These are phyloP conservation scores for Penicillium sp. DNA, from an alignment of 2,329 filamentous ascomycete genomes.

Conservation along the genomic window DNA sequence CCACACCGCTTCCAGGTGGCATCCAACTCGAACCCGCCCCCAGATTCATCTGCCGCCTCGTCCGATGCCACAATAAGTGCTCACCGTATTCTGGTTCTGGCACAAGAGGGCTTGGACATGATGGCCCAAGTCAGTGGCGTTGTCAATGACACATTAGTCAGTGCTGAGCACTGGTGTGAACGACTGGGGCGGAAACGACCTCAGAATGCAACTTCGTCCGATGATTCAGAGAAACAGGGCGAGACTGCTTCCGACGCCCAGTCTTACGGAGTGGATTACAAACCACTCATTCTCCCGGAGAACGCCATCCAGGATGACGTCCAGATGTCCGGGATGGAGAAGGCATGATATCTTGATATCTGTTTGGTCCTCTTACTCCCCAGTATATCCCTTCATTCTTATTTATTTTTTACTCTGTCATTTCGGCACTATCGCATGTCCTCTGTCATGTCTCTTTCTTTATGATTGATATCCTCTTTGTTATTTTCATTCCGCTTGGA, in stretches of 20 bases:
- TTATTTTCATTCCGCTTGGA: slow-evolving; percentile 14
- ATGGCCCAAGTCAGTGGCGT: slow-evolving; percentile 87
- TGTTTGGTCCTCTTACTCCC: background rate
- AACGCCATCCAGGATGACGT: slow-evolving; percentile 29
- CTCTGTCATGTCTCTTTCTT: slow-evolving; percentile 16
- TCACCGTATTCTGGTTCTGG: slow-evolving; percentile 79
- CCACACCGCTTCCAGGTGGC: slow-evolving; percentile 81
- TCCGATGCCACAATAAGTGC: slow-evolving; percentile 60
- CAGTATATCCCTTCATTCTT: slow-evolving; percentile 3
- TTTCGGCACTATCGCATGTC: slow-evolving; percentile 5
- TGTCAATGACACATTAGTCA: slow-evolving; percentile 83
- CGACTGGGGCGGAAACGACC: slow-evolving; percentile 61
- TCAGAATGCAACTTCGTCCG: slow-evolving; percentile 25
- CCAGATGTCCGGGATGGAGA: slow-evolving; percentile 39
- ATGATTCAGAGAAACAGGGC: slow-evolving; percentile 23
- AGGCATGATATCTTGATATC: slow-evolving; percentile 28
- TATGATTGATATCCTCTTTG: slow-evolving; percentile 29
- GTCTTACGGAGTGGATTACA: slow-evolving; percentile 31
- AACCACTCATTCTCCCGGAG: slow-evolving; percentile 25
- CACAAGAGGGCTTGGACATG: slow-evolving; percentile 90
- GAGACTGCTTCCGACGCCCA: slow-evolving; percentile 16
- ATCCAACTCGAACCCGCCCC: slow-evolving; percentile 50
- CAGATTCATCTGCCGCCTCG: slow-evolving; percentile 34
- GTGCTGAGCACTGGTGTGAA: slow-evolving; percentile 90
- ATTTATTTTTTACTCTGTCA: background rate